phyloP scores from a whole-genome alignment of 192 early-diverging fungal species.

The Rhizophlyctis rosea region DNA sequence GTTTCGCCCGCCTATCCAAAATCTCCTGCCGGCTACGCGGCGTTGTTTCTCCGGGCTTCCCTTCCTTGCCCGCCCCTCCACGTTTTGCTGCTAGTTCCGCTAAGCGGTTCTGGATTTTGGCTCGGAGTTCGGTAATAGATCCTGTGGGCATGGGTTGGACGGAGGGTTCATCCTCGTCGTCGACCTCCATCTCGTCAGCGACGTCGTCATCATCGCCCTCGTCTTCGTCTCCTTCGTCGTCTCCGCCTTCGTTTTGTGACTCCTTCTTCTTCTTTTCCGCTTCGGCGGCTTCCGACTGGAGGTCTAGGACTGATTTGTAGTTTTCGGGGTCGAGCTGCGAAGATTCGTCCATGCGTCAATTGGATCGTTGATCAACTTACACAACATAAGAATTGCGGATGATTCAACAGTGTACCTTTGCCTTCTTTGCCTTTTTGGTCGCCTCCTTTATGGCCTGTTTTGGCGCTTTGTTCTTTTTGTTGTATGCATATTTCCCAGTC shows the following conservation, averaged over 20 bases:
- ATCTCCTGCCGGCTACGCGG: constrained; percentile 68
- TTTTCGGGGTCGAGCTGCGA: constrained; percentile 78
- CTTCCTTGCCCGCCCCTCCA: constrained; percentile 37
- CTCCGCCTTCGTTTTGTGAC: constrained; percentile 36
- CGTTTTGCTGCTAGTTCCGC: constrained; percentile 57
- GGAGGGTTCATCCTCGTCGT: neutral
- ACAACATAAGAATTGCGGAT: constrained; percentile 3
- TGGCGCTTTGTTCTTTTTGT: constrained; percentile 77
- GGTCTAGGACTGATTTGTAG: constrained; percentile 64
- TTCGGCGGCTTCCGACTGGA: constrained; percentile 59
- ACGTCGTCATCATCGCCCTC: constrained; percentile 20
- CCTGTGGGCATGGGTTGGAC: constrained; percentile 39
- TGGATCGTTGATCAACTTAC: neutral
- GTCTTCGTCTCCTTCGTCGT: constrained; percentile 32
- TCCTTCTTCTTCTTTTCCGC: constrained; percentile 30
- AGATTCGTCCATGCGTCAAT: neutral
- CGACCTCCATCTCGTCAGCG: neutral
- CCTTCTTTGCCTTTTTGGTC: constrained; percentile 77
- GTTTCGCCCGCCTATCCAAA: constrained; percentile 66
- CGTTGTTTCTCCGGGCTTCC: neutral
- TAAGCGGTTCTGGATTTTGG: constrained; percentile 64
- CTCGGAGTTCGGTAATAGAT: constrained; percentile 56
- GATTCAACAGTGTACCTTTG: constrained; percentile 54
- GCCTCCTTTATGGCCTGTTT: constrained; percentile 78
- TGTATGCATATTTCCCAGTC: constrained; percentile 48